These are phyloP conservation scores for Penicillium parvum DNA, from an alignment of 495 filamentous ascomycete species.

Conservation along the genomic window DNA sequence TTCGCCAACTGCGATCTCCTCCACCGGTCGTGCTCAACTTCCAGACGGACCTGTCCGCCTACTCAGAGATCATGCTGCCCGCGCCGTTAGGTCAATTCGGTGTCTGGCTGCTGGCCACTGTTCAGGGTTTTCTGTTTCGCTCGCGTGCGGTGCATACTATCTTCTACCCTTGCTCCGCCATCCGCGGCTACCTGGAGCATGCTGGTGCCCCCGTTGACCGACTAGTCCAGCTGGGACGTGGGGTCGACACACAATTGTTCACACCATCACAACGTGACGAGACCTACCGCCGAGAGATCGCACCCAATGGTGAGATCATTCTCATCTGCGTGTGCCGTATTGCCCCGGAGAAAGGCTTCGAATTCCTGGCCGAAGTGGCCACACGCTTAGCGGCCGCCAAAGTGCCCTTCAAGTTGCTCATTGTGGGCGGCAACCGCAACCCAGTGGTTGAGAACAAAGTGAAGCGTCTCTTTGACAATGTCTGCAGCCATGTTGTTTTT, in stretches of 20 bases:
- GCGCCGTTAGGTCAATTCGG: slow-evolving; percentile 50
- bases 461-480: slow-evolving; percentile 43
- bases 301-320: slow-evolving; percentile 55
- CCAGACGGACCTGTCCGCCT: slow-evolving; percentile 61
- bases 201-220: slow-evolving; percentile 45
- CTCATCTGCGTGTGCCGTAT: slow-evolving; percentile 56
- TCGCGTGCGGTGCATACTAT: slow-evolving; percentile 52
- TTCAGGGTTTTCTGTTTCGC: slow-evolving; percentile 57
- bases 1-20: slow-evolving; percentile 48
- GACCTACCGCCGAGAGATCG: slow-evolving; percentile 42
- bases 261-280: slow-evolving; percentile 45
- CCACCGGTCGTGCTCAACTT: slow-evolving; percentile 58
- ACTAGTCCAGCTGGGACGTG: slow-evolving; percentile 51
- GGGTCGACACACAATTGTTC: slow-evolving; percentile 57
- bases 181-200: slow-evolving; percentile 50
- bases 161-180: slow-evolving; percentile 57
- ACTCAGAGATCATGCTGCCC: slow-evolving; percentile 58
- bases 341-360: slow-evolving; percentile 62
- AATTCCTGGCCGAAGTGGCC: slow-evolving; percentile 52
- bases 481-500: slow-evolving; percentile 50
- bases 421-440: slow-evolving; percentile 61
- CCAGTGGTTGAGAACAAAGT: slow-evolving; percentile 52
- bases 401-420: slow-evolving; percentile 53
- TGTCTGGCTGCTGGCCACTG: slow-evolving; percentile 48
- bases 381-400: slow-evolving; percentile 45